Evolutionary conservation across 352 stramenopile species (phyloP).

Genomic region (Phytophthora nicotianae): DNA sequence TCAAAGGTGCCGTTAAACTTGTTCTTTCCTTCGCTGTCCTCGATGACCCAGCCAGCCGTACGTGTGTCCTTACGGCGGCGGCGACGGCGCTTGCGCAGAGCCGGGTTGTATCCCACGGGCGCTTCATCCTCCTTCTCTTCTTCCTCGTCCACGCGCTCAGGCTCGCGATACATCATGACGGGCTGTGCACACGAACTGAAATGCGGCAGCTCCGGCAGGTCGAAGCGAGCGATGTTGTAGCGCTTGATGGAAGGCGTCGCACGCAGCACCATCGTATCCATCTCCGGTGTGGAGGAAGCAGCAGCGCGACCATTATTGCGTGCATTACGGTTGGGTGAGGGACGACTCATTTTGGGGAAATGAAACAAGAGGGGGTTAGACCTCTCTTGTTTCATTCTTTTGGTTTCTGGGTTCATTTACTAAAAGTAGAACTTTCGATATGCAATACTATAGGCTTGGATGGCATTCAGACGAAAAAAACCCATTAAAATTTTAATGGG

Average conservation of each 20-base stretch:
- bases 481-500: too few species aligned
- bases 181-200: constrained; percentile 71
- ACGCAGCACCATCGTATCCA: constrained; percentile 81
- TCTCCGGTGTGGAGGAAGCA: constrained; percentile 16
- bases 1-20: constrained; percentile 86
- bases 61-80: constrained; percentile 78
- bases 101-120: constrained; percentile 72
- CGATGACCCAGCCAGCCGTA: constrained; percentile 84
- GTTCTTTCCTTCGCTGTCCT: constrained; percentile 82
- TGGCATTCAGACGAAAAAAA: too few species aligned
- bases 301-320: not conserved
- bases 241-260: constrained; percentile 88
- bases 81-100: constrained; percentile 74
- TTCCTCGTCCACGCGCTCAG: constrained; percentile 78
- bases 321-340: not conserved
- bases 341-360: constrained; percentile 27
- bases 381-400: too few species aligned
- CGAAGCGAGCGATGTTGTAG: constrained; percentile 88
- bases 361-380: not conserved
- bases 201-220: constrained; percentile 65
- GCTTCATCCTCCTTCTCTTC: constrained; percentile 82
- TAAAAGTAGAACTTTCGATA: too few species aligned
- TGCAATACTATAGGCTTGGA: too few species aligned
- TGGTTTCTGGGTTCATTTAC: too few species aligned
- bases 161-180: constrained; percentile 89